phyloP scores from a whole-genome alignment of 495 filamentous ascomycete species.

The Penicillium crystallinum region DNA sequence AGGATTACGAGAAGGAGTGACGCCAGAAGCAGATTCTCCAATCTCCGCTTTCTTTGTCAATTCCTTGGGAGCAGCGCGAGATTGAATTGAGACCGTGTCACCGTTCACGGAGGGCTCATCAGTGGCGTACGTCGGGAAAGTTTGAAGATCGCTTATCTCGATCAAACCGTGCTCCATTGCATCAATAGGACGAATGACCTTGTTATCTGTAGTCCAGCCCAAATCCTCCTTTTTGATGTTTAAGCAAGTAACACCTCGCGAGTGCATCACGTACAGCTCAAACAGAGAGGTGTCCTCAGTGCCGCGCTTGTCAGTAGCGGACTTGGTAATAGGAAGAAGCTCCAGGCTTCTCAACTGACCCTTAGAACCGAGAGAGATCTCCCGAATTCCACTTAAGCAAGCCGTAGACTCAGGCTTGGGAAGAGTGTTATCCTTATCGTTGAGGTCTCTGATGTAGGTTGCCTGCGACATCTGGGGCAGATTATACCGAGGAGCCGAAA shows the following conservation, averaged over 20 bases:
- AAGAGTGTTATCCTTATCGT: conserved; percentile 63
- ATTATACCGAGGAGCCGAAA: conserved; percentile 88
- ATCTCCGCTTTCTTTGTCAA: conserved; percentile 33
- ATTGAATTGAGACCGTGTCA: conserved; percentile 34
- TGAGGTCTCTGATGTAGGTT: conserved; percentile 71
- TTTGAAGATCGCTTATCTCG: conserved; percentile 47
- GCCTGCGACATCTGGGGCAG: conserved; percentile 77
- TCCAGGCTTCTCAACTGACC: conserved; percentile 86
- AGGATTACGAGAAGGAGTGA: conserved; percentile 32
- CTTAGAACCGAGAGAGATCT: conserved; percentile 86
- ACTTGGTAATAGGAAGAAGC: conserved; percentile 61
- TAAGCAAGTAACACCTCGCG: conserved; percentile 84
- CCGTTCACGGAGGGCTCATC: conserved; percentile 50
- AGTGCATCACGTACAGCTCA: conserved; percentile 96
- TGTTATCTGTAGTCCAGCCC: conserved; percentile 83
- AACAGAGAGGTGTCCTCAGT: conserved; percentile 64
- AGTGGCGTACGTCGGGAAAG: conserved; percentile 34
- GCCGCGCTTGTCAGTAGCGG: conserved; percentile 30
- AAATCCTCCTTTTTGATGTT: conserved; percentile 81
- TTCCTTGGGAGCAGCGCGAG: conserved; percentile 31
- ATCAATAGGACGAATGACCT: conserved; percentile 69
- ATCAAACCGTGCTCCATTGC: conserved; percentile 62
- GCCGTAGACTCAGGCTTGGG: conserved; percentile 88
- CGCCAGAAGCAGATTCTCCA: conserved; percentile 24
- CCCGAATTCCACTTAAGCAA: conserved; percentile 89